Evolutionary conservation across 2,329 filamentous ascomycete genomes (phyloP).

Genomic region (Sclerotinia trifoliorum): DNA sequence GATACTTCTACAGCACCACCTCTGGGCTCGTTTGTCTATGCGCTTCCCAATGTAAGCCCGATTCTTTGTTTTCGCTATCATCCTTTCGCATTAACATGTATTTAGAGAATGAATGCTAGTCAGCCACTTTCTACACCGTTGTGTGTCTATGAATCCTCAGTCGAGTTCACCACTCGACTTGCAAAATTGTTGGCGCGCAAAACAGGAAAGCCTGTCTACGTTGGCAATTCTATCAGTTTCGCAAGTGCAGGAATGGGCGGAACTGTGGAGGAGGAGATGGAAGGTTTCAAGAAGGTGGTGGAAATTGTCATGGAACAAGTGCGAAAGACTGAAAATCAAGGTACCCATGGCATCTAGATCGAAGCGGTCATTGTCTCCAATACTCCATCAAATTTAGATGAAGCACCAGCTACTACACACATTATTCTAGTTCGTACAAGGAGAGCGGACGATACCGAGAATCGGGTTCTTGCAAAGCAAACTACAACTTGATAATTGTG

Average conservation of each 20-base stretch:
- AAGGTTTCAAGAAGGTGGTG: conserved; percentile 74
- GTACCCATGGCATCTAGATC: conserved; percentile 15
- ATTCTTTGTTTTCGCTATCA: conserved; percentile 5
- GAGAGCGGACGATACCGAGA: conserved; percentile 10
- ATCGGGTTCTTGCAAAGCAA: conserved; percentile 11
- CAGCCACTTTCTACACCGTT: conserved; percentile 76
- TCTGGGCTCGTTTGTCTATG: conserved; percentile 91
- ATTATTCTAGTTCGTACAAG: conserved; percentile 3
- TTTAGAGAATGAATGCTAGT: conserved; percentile 43
- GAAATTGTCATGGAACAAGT: conserved; percentile 63
- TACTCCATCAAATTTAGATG: not conserved
- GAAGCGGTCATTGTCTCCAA: conserved; percentile 5
- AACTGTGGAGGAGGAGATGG: conserved; percentile 90
- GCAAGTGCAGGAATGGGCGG: conserved; percentile 71
- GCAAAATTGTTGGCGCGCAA: conserved; percentile 79
- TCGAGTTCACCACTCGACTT: conserved; percentile 84
- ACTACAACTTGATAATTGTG: conserved; percentile 19
- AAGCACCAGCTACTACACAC: conserved; percentile 1
- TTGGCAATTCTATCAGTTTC: conserved; percentile 83
- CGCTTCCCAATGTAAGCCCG: conserved; percentile 75
- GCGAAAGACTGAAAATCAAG: conserved; percentile 39
- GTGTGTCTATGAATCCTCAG: conserved; percentile 69
- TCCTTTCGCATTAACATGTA: conserved; percentile 25
- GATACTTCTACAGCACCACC: conserved; percentile 51
- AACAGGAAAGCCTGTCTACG: conserved; percentile 75